Evolutionary conservation across 257 asterid species (phyloP), one percentile per base, ranked within the genome.

Genomic region (Cordia subcordata): DNA sequence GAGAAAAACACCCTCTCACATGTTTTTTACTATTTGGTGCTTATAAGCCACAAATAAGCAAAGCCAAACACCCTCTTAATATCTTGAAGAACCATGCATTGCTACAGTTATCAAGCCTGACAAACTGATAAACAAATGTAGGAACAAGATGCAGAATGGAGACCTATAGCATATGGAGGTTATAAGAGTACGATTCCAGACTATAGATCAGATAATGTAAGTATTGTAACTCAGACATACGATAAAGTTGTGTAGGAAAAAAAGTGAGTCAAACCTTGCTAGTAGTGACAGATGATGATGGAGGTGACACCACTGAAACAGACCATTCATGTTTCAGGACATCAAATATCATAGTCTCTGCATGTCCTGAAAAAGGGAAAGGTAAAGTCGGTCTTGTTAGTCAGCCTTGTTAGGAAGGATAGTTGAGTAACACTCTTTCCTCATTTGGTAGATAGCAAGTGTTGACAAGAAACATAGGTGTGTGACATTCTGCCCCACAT

Each of bases 271-370:
- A 54, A 63, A 93, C 99, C 99, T 93, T 93, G 81, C 75, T 86
- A 59, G 84, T 80, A 54, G 95, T 85, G 70, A 89, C 74, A 59
- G 96, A 93, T 74, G 96, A 93, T 74, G 96, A 86, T 56, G 85
- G 70, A 35, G 87, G 87, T 51, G 96, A 82, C 65, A 86, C 76
- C 67, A 88, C 84, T 38, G 89, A 87, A 63, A 85, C 70, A 63
- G 97, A 86, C 97, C 99, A 93, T 76, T 90, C 96, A 61, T 76
- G 83, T 77, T 85, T 89, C 61, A 93, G 60, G 70, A 93, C 85
- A 74, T 93, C 99, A 77, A 89, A 87, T 63, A 83, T 68, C 68
- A 86, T 63, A 51, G 97, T 93, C 81, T 93, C 99, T 0, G 86
- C 72, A 74, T 89, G 85, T 56, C 96, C 99, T 93, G 88, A 55